Evolutionary conservation across 371 early-diverging fungal species (phyloP), one percentile per base, ranked within the genome.

Genomic region (Coemansia sp.): DNA sequence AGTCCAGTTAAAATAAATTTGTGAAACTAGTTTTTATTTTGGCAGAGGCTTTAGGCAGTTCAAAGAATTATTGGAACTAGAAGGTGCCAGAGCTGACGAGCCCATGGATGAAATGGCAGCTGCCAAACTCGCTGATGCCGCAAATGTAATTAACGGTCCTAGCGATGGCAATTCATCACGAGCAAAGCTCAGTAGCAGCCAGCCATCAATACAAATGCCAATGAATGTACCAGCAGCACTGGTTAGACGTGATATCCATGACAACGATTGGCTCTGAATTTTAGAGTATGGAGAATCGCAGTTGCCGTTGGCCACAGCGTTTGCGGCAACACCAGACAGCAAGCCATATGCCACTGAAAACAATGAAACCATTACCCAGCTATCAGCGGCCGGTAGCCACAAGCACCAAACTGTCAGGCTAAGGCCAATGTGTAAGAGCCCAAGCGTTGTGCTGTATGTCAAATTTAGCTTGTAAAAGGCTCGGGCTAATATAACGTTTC

Each of bases 391-490:
- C 1, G 55, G 40, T 16, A 55, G 14, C 55, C 55, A 55, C 9
- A 55, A 55, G 16, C 55, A 55, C 55, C 55, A 55, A 9, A 40
- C 36, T 10, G 40, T 26, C 8, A 55, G 30, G 40, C 55, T 55
- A 2, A 35, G 13, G 40, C 38, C 10, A 10, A 35, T 3, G 9
- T 40, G 40, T 26, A 55, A 11, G 1, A 55, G 13, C 30, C 38
- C 55, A 14, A 55, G 40, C 55, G 26, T 39, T 55, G 20, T 20
- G 3, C 40, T 30, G 13, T 38, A 14, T 32, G 55, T 40, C 40
- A 55, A 13, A n/a, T 30, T 9, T n/a, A 26, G 38, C 2, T 30
- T 30, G 14, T 26, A 9, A 26, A 55, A 30, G 2, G 55, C 55
- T 20, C 26, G 40, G 13, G 55, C 16, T 4, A 38, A 39, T 13